A percentile compares a stretch with the other conserved stretches of the same genome.
phyloP scores from a whole-genome alignment of 2,329 filamentous ascomycete species.

The Botrytis fabae region DNA sequence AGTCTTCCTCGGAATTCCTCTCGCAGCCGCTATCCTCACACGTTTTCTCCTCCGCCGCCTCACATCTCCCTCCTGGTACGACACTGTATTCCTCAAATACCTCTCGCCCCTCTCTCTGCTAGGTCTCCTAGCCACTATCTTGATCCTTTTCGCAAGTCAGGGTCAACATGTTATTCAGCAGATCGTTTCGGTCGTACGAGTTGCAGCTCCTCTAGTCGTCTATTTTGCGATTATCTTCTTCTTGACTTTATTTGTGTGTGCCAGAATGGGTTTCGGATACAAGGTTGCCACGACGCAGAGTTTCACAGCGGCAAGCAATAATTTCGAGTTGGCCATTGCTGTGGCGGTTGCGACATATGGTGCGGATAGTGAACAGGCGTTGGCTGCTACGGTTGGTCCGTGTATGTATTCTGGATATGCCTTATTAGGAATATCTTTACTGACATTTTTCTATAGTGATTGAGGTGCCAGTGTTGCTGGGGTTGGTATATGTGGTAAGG shows the following conservation, averaged over 20 bases:
- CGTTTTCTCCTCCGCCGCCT: conserved; percentile 60
- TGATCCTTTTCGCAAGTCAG: conserved; percentile 83
- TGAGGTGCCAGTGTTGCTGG: conserved; percentile 80
- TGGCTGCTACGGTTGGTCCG: conserved; percentile 81
- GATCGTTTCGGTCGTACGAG: conserved; percentile 78
- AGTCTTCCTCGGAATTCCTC: conserved; percentile 81
- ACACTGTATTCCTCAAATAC: conserved; percentile 67
- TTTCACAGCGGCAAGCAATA: conserved; percentile 89
- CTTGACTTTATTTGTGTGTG: conserved; percentile 61
- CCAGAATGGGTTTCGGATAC: conserved; percentile 73
- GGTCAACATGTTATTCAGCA: conserved; percentile 76
- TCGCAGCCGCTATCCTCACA: conserved; percentile 77
- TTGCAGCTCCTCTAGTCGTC: conserved; percentile 76
- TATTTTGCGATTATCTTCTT: conserved; percentile 80
- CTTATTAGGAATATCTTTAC: not conserved
- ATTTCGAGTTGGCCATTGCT: conserved; percentile 89
- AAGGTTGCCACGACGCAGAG: conserved; percentile 71
- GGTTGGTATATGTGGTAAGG: conserved; percentile 71
- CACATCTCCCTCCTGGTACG: conserved; percentile 61
- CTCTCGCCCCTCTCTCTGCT: conserved; percentile 74
- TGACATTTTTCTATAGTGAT: conserved; percentile 51
- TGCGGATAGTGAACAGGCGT: conserved; percentile 72
- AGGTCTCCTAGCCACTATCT: conserved; percentile 82
- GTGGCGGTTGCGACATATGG: conserved; percentile 83
- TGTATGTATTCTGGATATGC: conserved; percentile 22